Evolutionary conservation across 2,329 filamentous ascomycete species (phyloP), one percentile per base, ranked within the genome.

Genomic region (Ascochyta viciae-villosae): DNA sequence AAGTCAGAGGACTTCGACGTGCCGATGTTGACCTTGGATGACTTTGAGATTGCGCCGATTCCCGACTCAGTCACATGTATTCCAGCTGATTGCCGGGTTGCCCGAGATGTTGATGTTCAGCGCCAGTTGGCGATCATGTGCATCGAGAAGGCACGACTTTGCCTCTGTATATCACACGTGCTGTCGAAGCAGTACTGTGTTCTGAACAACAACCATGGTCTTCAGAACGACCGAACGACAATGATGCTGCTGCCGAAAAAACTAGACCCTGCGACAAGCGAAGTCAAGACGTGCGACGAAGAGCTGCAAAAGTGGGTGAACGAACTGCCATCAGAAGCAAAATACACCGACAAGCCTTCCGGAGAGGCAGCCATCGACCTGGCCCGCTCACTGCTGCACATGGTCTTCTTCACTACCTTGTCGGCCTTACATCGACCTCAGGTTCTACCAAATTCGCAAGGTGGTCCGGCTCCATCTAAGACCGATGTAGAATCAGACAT

Each of bases 161-260:
- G 92, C 74, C 83, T 96, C 16, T 91, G 91, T 74, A 92, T 97
- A 74, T 94, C 91, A 73, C 88, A 92, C 71, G 93, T 98, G 73
- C 83, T 98, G 42, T 89, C 90, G 38, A 89, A 92, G 31, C 94
- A 97, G 72, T 97, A 97, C 75, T 96, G 92, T 24, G 92, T 97
- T 4, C 80, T 96, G 37, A 91, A 93, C 70, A 89, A 91, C 66
- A 89, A 93, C 65, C 91, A 91, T 68, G 86, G 90, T 57, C 80
- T 85, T 4, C 77, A 83, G 35, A 90, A 88, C 58, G 87, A 90
- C 42, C 90, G 80, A 53, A 88, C 87, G 0, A 89, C 86, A 16
- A 94, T 96, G 86, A 95, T 96, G 89, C 81, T 97, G 24, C 88
- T 96, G 40, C 92, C 93, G 4, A 96, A 96, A 76, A 96, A 94